Base-by-base conservation (phyloP, 768 basidiomycete genomes). In the Leccinum fibrillosum region DNA sequence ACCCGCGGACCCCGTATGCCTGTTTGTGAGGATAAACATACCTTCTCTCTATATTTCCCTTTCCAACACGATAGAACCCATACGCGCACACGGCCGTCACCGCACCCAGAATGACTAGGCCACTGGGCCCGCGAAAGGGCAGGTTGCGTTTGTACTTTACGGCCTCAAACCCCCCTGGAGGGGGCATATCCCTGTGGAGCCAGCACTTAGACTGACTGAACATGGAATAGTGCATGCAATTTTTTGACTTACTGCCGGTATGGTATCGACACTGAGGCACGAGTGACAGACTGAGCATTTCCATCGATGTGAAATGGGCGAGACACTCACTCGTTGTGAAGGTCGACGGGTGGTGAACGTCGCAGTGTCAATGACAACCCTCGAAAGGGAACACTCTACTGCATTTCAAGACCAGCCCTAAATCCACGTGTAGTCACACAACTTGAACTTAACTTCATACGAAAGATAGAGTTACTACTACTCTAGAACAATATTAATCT, bases 121-220 rank as follows among this genome's bases (percentile, higher is more conserved):
- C 94, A 34, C 92, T 85, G 54, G 92, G 93, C 2, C 92, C 92
- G 58, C 90, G 85, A 71, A 92, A 78, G 49, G 96, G 94, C 49
- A 98, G 84, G 75, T 95, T 96, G 64, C 96, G 90, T 75, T 94
- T 95, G 83, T 98, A 99, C 75, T 88, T 88, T 76, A 99, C 76
- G 28, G 88, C 77, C 70, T 92, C 94, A 76, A 96, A 99, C 2
- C 96, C 96, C 61, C 94, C 94, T 48, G 86, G 65, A 44, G 96
- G 96, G 66, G 96, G 96, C 86, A 99, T 89, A 70, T 99, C 96
- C 76, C 95, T 97, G 75, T 58, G 56, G 64, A 58, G 57, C 62
- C 17, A 49, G 53, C 55, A 23, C 30, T 32, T 32, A 32, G 30
- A 32, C 30, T 23, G 37, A 47, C 58, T 64, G 51, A 63, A 37